These are phyloP conservation scores for Arabis alpina DNA, from an alignment of 345 rosid genomes.

Conservation along the genomic window DNA sequence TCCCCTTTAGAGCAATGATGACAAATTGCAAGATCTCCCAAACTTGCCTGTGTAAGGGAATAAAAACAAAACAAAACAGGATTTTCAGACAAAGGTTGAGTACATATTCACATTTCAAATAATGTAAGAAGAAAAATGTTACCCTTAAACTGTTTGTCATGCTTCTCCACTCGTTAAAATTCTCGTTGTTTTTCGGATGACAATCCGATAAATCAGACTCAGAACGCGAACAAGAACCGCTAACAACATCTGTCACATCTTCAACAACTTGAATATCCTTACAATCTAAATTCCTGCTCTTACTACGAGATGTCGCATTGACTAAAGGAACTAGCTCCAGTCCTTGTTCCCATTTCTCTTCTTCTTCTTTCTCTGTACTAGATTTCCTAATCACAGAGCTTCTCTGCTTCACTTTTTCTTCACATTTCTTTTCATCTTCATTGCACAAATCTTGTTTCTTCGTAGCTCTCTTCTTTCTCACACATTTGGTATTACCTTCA, in stretches of 20 bases:
- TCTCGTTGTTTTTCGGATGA: slow-evolving; percentile 1
- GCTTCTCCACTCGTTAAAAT: slow-evolving; percentile 26
- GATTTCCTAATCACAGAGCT: slow-evolving; percentile 28
- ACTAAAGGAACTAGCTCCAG: slow-evolving; percentile 6
- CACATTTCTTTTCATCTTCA: neutral
- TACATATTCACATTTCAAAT: neutral
- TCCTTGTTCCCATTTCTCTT: slow-evolving; percentile 16
- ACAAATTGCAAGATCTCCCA: slow-evolving; percentile 50
- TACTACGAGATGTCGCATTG: slow-evolving; percentile 22
- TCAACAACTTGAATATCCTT: neutral
- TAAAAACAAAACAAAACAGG: neutral
- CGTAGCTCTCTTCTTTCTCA: slow-evolving; percentile 21
- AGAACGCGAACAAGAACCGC: slow-evolving; percentile 5
- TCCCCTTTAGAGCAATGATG: slow-evolving; percentile 78
- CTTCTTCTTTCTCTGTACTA: slow-evolving; percentile 1
- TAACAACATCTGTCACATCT: slow-evolving; percentile 8
- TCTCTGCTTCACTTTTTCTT: slow-evolving; percentile 31
- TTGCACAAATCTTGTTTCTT: slow-evolving; percentile 6
- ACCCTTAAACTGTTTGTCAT: slow-evolving; percentile 41
- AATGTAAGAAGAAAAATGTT: slow-evolving; percentile 15
- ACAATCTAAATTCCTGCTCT: slow-evolving; percentile 3
- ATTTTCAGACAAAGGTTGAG: slow-evolving; percentile 7
- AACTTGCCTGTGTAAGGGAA: slow-evolving; percentile 44
- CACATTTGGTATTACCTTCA: slow-evolving; percentile 3
- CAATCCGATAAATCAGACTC: slow-evolving; percentile 32